Evolutionary conservation across 345 rosid species (phyloP), one percentile per base, ranked within the genome.

Genomic region (Camelina sativa): DNA sequence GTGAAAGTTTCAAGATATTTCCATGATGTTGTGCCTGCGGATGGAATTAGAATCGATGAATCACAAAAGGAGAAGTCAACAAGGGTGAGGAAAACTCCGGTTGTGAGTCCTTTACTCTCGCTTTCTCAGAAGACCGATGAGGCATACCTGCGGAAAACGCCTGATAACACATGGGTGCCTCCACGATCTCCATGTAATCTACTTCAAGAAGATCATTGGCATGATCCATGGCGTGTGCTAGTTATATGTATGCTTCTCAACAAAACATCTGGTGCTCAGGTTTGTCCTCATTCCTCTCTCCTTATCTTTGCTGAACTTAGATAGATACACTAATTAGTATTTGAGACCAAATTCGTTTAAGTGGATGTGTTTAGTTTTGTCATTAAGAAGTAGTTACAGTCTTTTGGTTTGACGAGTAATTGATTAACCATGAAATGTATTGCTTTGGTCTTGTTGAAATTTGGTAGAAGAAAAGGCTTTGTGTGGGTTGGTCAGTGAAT

Each of bases 211-310:
- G 72, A 78, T 77, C 88, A 87, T 72, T 77, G 78, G 41, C 81
- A 71, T 50, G 92, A 91, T 57, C 91, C 90, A 23, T 87, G 94
- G 96, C 83, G 84, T 50, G 89, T 91, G 13, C 62, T 91, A 70
- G 80, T 87, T 59, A 89, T 87, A 52, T 89, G 91, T 67, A 89
- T 89, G 87, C 90, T 89, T 75, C 92, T 91, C 52, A 91, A 89
- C 78, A 73, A 57, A 67, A 87, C 97, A 4, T 67, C 82, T 37
- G 88, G 97, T 47, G 28, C 37, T 8, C 94, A 87, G 90, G 91
- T 85, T 75, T 64, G 8, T 59, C 69, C 59, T 57, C 54, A 12
- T 56, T 71, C 19, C 52, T 62, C 40, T 8, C 58, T 53, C 41
- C 12, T 41, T 15, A 6, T n/a, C 11, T 59, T 52, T 53, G 11